Evolutionary conservation across 2,329 filamentous ascomycete species (phyloP).

Genomic region (Penicillium psychrosexuale): DNA sequence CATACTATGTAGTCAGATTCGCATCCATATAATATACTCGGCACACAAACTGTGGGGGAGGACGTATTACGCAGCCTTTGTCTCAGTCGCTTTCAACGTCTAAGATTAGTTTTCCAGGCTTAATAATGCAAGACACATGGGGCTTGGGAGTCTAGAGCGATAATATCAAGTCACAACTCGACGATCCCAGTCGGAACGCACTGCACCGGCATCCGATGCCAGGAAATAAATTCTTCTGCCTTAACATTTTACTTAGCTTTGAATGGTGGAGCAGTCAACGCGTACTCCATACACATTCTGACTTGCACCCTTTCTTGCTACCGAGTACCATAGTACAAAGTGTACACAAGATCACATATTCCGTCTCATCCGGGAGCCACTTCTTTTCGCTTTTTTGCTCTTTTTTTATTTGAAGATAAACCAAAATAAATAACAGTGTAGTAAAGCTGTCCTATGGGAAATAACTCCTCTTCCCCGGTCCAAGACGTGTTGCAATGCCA

Average conservation of each 20-base stretch:
- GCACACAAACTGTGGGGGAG: neutral
- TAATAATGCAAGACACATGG: neutral
- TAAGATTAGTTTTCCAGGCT: slow-evolving; percentile 6
- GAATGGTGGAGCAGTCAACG: slow-evolving; percentile 13
- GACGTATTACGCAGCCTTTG: slow-evolving; percentile 9
- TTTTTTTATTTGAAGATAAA: neutral
- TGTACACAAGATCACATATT: slow-evolving; percentile 8
- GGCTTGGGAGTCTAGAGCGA: slow-evolving; percentile 7
- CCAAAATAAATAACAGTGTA: neutral
- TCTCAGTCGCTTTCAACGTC: slow-evolving; percentile 8
- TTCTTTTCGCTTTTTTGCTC: neutral
- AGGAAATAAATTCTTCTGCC: slow-evolving; percentile 12
- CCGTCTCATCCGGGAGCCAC: slow-evolving; percentile 12
- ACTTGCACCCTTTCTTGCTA: neutral
- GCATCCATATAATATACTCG: neutral
- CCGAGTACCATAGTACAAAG: neutral
- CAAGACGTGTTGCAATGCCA: slow-evolving; percentile 13
- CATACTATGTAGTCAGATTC: neutral
- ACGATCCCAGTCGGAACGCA: slow-evolving; percentile 5
- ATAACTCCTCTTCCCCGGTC: neutral
- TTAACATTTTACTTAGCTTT: neutral
- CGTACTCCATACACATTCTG: neutral
- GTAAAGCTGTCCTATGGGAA: slow-evolving; percentile 7
- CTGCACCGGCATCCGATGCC: slow-evolving; percentile 5
- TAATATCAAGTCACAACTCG: slow-evolving; percentile 1